These are phyloP conservation scores for Tetrapisispora nanseiensis DNA, from an alignment of 805 yeast species.

Conservation along the genomic window DNA sequence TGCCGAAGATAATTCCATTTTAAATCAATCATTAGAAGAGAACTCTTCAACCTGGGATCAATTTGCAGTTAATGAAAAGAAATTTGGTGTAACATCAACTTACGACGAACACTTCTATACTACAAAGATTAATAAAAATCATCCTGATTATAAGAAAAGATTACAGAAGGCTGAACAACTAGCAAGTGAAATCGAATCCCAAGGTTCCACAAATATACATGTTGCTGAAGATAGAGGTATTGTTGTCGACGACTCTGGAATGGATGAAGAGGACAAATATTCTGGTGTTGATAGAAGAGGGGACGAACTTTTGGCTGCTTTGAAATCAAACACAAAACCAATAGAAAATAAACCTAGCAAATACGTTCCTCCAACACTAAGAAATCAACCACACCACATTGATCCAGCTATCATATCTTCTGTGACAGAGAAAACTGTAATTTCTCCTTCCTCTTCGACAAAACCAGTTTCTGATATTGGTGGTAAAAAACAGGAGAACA, in stretches of 20 bases:
- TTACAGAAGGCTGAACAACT: slow-evolving; percentile 62
- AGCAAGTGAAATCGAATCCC: slow-evolving; percentile 76
- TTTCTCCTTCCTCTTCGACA: not conserved
- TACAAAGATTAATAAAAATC: slow-evolving; percentile 57
- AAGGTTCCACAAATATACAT: slow-evolving; percentile 57
- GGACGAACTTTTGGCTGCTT: slow-evolving; percentile 27
- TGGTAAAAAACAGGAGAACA: not conserved
- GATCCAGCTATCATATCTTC: slow-evolving; percentile 31
- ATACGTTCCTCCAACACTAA: slow-evolving; percentile 28
- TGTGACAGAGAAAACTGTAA: slow-evolving; percentile 8
- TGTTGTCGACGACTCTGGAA: slow-evolving; percentile 65
- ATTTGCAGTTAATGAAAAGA: slow-evolving; percentile 79
- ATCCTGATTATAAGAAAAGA: slow-evolving; percentile 62
- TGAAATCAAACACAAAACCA: slow-evolving; percentile 25
- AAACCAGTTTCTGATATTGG: not conserved
- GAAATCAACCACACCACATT: slow-evolving; percentile 27
- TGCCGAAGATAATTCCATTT: slow-evolving; percentile 11
- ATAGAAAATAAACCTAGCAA: slow-evolving; percentile 26
- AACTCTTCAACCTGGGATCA: slow-evolving; percentile 66
- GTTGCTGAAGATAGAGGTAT: slow-evolving; percentile 87
- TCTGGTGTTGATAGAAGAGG: slow-evolving; percentile 72
- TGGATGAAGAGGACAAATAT: slow-evolving; percentile 93
- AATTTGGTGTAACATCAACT: slow-evolving; percentile 79
- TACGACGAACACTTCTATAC: slow-evolving; percentile 82
- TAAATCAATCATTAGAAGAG: slow-evolving; percentile 30